A percentile compares a stretch with the other conserved stretches of the same genome.
Evolutionary conservation across 768 basidiomycete species (phyloP).

Genomic region (Kwoniella bestiolae): DNA sequence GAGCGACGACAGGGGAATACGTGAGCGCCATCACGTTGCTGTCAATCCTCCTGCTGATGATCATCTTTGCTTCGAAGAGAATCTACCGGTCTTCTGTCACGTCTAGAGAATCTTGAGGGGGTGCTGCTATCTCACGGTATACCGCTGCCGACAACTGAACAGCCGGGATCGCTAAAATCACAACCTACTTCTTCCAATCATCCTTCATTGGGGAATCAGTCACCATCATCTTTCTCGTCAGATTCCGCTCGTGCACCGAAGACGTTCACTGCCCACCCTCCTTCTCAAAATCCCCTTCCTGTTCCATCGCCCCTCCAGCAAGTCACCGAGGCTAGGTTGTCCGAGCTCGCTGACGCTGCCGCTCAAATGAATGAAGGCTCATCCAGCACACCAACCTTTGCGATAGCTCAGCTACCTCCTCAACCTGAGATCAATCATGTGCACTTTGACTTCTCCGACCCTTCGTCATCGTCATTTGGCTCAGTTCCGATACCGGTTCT

Average conservation of each 20-base stretch:
- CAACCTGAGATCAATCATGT: not conserved
- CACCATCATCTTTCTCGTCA: too few relatives aligned
- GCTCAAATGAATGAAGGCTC: not conserved
- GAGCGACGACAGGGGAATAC: conserved; percentile 2
- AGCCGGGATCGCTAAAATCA: not conserved
- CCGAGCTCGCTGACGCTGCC: too few relatives aligned
- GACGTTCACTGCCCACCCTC: too few relatives aligned
- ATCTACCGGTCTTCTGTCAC: not conserved
- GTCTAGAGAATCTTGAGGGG: conserved; percentile 6
- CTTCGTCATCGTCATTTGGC: too few relatives aligned
- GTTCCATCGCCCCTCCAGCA: not conserved
- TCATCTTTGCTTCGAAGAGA: not conserved
- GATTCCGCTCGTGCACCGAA: too few relatives aligned
- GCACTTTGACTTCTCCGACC: not conserved
- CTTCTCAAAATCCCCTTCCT: not conserved
- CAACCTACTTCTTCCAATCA: not conserved
- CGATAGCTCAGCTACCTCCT: not conserved
- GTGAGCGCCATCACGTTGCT: not conserved
- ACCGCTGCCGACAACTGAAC: not conserved
- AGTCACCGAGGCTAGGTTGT: too few relatives aligned
- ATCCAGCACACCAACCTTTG: not conserved
- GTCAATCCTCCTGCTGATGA: not conserved
- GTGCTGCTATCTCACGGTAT: conserved; percentile 5
- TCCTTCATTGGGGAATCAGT: too few relatives aligned
- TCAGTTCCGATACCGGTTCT: too few relatives aligned